phyloP scores from a whole-genome alignment of 805 yeast species.

The Metschnikowia rubicola region DNA sequence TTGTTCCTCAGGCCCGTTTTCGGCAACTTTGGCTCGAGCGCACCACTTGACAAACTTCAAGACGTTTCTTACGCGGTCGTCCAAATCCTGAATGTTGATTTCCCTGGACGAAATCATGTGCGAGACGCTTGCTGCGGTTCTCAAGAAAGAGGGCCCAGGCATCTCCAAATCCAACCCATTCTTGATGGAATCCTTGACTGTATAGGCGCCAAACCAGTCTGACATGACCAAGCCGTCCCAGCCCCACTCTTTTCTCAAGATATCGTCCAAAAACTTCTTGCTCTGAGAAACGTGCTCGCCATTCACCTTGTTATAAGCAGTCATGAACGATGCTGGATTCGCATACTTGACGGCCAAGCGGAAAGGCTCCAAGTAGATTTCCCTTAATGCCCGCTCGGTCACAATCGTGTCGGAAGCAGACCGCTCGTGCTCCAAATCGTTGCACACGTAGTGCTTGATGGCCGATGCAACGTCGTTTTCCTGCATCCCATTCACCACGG shows the following conservation, averaged over 20 bases:
- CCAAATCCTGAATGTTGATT: slow-evolving; percentile 23
- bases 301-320: slow-evolving; percentile 30
- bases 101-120: slow-evolving; percentile 27
- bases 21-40: slow-evolving; percentile 19
- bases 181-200: slow-evolving; percentile 25
- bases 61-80: slow-evolving; percentile 27
- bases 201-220: slow-evolving; percentile 33
- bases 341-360: slow-evolving; percentile 30
- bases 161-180: slow-evolving; percentile 33
- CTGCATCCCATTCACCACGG: slow-evolving; percentile 30
- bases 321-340: slow-evolving; percentile 30
- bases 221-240: slow-evolving; percentile 34
- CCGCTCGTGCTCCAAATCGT: slow-evolving; percentile 33
- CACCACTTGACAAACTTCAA: slow-evolving; percentile 26
- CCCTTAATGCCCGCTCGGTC: slow-evolving; percentile 31
- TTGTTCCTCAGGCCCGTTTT: slow-evolving; percentile 21
- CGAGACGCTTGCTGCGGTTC: slow-evolving; percentile 16
- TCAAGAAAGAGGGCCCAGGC: slow-evolving; percentile 32
- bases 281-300: slow-evolving; percentile 30
- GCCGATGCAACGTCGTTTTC: slow-evolving; percentile 28
- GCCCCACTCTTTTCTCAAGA: slow-evolving; percentile 29
- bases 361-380: slow-evolving; percentile 34
- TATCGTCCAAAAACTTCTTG: slow-evolving; percentile 21
- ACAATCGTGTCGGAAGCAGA: slow-evolving; percentile 27
- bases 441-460: slow-evolving; percentile 32